These are phyloP conservation scores for Scheffersomyces segobiensis DNA, from an alignment of 1,139 yeast species.

Conservation along the genomic window DNA sequence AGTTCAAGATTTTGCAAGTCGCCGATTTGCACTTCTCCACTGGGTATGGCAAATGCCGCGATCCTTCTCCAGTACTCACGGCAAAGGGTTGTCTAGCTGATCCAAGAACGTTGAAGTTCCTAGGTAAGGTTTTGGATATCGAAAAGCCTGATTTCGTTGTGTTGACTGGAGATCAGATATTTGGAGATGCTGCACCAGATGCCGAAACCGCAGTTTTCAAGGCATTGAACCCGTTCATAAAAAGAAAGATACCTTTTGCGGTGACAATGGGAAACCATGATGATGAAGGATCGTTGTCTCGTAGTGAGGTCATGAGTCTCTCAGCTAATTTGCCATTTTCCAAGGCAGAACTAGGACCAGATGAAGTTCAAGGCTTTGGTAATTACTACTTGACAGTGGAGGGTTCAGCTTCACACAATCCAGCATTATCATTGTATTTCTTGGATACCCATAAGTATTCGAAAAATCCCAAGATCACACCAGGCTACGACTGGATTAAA, in stretches of 20 bases:
- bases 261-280: conserved; percentile 81
- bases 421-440: conserved; percentile 66
- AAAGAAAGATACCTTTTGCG: conserved; percentile 74
- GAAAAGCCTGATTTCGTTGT: conserved; percentile 84
- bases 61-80: conserved; percentile 56
- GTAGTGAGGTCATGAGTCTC: conserved; percentile 60
- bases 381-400: conserved; percentile 63
- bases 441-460: conserved; percentile 82
- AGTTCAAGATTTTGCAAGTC: conserved; percentile 76
- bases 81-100: conserved; percentile 68
- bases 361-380: conserved; percentile 71
- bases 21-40: conserved; percentile 87
- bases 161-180: conserved; percentile 83
- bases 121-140: conserved; percentile 61
- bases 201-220: conserved; percentile 76
- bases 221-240: conserved; percentile 70
- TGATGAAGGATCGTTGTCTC: conserved; percentile 71
- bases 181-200: conserved; percentile 71
- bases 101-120: conserved; percentile 59
- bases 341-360: conserved; percentile 61
- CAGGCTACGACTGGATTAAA: conserved; percentile 87
- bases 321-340: conserved; percentile 66
- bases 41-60: conserved; percentile 72
- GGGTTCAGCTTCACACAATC: conserved; percentile 36
- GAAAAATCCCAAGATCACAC: conserved; percentile 58